These are phyloP conservation scores for Trichosporon ovoides DNA, from an alignment of 1,284 basidiomycete genomes.

Conservation along the genomic window DNA sequence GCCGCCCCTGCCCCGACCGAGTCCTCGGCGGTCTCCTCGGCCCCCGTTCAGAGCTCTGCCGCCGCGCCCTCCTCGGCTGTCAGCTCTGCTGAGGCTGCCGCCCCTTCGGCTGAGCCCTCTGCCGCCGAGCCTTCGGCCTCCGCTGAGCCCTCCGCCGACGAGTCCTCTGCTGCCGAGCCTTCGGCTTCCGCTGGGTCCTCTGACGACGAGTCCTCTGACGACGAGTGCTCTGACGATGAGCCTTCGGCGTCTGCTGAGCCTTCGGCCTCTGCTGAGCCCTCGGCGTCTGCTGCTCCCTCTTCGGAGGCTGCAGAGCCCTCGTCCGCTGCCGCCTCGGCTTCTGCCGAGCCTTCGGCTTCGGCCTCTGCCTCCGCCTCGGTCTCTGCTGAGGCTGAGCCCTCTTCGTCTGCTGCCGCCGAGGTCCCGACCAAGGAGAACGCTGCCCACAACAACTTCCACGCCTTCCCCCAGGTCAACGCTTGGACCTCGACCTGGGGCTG, in stretches of 20 bases:
- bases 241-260: no score
- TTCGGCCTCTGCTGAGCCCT: no score
- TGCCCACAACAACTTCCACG: not conserved
- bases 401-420: not conserved
- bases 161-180: no score
- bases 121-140: no score
- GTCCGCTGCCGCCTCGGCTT: not conserved
- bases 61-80: not conserved
- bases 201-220: no score
- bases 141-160: no score
- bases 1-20: not conserved
- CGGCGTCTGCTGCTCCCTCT: no score
- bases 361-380: not conserved
- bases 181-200: no score
- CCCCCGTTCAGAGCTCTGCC: not conserved
- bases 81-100: not conserved
- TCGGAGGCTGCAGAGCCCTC: not conserved
- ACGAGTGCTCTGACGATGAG: no score
- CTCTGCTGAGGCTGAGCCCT: not conserved
- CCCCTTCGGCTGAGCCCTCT: not conserved
- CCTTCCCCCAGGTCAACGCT: not conserved
- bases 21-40: not conserved
- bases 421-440: not conserved
- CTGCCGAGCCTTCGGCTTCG: not conserved
- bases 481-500: slow-evolving; percentile 4